Evolutionary conservation across 169 alveolate genomes (phyloP).

Genomic region (Cyclospora cayetanensis): DNA sequence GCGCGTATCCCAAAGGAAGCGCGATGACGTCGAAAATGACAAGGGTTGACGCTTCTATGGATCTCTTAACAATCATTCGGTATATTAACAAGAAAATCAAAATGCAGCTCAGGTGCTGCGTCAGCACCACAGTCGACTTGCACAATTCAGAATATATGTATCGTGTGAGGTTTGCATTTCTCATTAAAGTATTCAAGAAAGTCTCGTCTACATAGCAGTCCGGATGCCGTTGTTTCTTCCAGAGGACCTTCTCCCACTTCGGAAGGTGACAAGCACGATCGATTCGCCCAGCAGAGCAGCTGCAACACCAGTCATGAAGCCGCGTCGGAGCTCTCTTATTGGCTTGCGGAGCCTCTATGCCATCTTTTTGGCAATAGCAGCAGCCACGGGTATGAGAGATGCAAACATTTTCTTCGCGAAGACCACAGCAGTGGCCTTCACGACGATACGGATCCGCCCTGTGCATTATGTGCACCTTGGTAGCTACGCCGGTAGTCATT

Average conservation of each 20-base stretch:
- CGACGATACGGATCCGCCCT: too few relatives aligned
- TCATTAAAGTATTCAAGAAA: conserved; percentile 7
- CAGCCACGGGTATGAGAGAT: too few relatives aligned
- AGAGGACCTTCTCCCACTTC: conserved; percentile 51
- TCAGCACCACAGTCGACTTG: conserved; percentile 41
- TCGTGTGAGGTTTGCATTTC: conserved; percentile 19
- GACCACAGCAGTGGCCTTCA: too few relatives aligned
- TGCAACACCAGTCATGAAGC: too few relatives aligned
- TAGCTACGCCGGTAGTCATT: too few relatives aligned
- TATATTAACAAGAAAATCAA: conserved; percentile 12
- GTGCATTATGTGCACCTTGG: too few relatives aligned
- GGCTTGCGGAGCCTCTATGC: too few relatives aligned
- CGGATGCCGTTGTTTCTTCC: conserved; percentile 54
- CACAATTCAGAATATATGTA: conserved; percentile 41
- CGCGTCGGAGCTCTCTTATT: too few relatives aligned
- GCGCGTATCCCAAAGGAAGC: conserved; percentile 33
- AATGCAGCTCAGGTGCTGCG: conserved; percentile 52
- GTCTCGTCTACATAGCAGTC: conserved; percentile 63
- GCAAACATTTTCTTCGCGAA: too few relatives aligned
- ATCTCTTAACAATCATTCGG: background rate
- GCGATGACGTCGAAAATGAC: background rate
- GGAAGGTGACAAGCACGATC: too few relatives aligned
- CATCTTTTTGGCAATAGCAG: too few relatives aligned
- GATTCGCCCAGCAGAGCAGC: too few relatives aligned
- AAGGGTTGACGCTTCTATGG: background rate